These are phyloP conservation scores for Penicillium aurantiogriseum DNA, from an alignment of 2,329 filamentous ascomycete species.

Conservation along the genomic window DNA sequence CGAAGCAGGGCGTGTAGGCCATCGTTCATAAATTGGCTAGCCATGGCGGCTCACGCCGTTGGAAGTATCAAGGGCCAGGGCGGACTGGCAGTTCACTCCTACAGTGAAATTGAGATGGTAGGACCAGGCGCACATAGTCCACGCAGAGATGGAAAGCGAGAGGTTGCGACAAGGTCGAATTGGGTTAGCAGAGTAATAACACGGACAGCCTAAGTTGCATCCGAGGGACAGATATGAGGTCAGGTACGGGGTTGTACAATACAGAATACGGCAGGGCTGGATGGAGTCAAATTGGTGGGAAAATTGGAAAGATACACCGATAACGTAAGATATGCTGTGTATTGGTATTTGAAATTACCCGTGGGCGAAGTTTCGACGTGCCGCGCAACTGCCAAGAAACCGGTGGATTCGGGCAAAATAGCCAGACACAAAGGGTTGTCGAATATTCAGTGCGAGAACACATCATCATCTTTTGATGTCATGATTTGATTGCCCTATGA, in stretches of 20 bases:
- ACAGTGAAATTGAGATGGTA: conserved; percentile 34
- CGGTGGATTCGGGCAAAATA: conserved; percentile 8
- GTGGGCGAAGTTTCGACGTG: conserved; percentile 7
- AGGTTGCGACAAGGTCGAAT: conserved; percentile 9
- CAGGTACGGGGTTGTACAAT: conserved; percentile 12
- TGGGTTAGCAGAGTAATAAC: conserved; percentile 3
- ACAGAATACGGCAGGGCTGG: conserved; percentile 9
- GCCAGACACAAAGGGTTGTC: not conserved
- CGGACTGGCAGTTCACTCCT: conserved; percentile 34
- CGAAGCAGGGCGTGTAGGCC: conserved; percentile 37
- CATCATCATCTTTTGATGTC: not conserved
- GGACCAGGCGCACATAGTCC: conserved; percentile 40
- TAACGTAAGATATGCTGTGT: conserved; percentile 5
- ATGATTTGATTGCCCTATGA: not conserved
- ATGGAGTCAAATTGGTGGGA: not conserved
- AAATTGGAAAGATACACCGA: not conserved
- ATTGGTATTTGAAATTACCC: conserved; percentile 8
- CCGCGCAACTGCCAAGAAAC: conserved; percentile 19
- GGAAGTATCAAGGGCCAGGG: conserved; percentile 24
- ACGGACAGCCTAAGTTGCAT: conserved; percentile 19
- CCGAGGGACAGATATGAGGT: conserved; percentile 15
- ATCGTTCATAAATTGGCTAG: conserved; percentile 37
- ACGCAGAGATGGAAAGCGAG: conserved; percentile 1
- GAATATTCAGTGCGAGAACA: not conserved
- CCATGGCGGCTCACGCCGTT: conserved; percentile 33